phyloP scores from a whole-genome alignment of 2,329 filamentous ascomycete genomes.

The Ceratocystis cubensis region DNA sequence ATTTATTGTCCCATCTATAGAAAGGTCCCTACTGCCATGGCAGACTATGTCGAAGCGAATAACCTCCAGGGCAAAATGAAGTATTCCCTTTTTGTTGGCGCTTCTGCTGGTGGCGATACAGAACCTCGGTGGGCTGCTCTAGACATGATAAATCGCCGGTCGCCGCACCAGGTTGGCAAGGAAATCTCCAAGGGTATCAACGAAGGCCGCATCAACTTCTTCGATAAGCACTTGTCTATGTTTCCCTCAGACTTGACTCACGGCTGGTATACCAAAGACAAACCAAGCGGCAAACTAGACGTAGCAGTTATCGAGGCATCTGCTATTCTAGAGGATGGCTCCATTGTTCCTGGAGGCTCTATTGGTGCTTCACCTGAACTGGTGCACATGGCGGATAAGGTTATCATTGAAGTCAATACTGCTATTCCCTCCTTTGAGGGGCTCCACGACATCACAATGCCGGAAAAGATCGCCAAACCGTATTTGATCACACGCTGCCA shows the following conservation, averaged over 20 bases:
- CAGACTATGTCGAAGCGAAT: slow-evolving; percentile 83
- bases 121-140: slow-evolving; percentile 83
- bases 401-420: slow-evolving; percentile 89
- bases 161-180: slow-evolving; percentile 83
- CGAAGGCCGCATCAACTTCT: slow-evolving; percentile 76
- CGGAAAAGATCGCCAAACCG: slow-evolving; percentile 70
- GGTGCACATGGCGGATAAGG: slow-evolving; percentile 82
- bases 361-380: slow-evolving; percentile 78
- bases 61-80: slow-evolving; percentile 69
- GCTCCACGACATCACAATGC: slow-evolving; percentile 82
- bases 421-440: slow-evolving; percentile 73
- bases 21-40: slow-evolving; percentile 58
- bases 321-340: slow-evolving; percentile 77
- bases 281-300: slow-evolving; percentile 60
- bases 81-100: slow-evolving; percentile 79
- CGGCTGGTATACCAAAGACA: slow-evolving; percentile 75
- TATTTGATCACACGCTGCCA: slow-evolving; percentile 76
- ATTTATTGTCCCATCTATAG: not conserved
- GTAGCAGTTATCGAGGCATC: slow-evolving; percentile 77
- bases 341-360: slow-evolving; percentile 74
- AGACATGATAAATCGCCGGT: slow-evolving; percentile 79
- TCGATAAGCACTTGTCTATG: slow-evolving; percentile 89
- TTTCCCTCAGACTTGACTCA: slow-evolving; percentile 73
- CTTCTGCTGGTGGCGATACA: slow-evolving; percentile 79
- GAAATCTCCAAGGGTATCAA: slow-evolving; percentile 85